Base-by-base conservation (phyloP, 306 rosid genomes). In the Purshia tridentata region DNA sequence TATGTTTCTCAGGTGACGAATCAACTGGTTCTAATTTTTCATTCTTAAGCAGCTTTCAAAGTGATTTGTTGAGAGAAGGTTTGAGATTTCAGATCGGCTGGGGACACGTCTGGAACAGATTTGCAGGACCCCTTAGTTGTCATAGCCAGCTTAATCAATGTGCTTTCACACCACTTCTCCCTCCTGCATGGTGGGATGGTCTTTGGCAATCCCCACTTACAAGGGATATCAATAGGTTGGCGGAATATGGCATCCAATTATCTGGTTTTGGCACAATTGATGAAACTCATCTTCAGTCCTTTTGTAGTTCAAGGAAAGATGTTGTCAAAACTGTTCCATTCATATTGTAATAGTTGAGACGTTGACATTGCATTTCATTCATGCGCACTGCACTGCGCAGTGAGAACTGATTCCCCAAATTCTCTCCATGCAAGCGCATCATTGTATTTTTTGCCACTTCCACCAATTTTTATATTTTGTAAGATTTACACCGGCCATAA, bases 91-190 rank as follows among this genome's bases (percentile, higher is more conserved):
- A 93, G 78, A 78, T 91, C 49, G 98, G 98, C 52, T 93, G 98
- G 98, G 98, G 98, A 39, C 98, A 93, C 79, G 93, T 85, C 8
- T 93, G 98, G 98, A 93, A 91, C 88, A 82, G 98, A 80, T 93
- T 81, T 76, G 91, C 94, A 3, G 98, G 98, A 54, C 86, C 91
- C 6, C 82, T 93, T 50, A 86, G 98, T 80, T 93, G 97, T 73
- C 83, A n/a, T 42, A 76, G 76, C 70, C 98, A 93, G 82, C 74
- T 72, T 3, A 70, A 74, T 50, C 98, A 93, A 76, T 93, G 98
- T 50, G 92, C 97, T n/a, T 80, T 81, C 77, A 88, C 98, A 0
- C 94, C 98, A 11, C 78, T 93, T 81, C 97, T 91, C 67, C 98
- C 97, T 76, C 91, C 96, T 45, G 96, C 83, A 4, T 93, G 98